Evolutionary conservation across 345 rosid species (phyloP).

Genomic region (Eucalyptus regnans): DNA sequence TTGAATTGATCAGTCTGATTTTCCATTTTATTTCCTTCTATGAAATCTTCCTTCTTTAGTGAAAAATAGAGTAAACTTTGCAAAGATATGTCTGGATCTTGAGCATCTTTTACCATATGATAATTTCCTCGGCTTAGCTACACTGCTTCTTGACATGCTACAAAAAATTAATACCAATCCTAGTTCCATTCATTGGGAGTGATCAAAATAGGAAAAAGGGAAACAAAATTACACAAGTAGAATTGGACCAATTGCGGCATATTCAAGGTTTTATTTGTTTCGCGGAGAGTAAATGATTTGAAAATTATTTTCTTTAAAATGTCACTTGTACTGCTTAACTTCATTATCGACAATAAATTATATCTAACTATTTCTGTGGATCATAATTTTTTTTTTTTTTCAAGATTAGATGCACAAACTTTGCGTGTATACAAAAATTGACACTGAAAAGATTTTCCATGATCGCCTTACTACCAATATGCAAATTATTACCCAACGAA

Average conservation of each 20-base stretch:
- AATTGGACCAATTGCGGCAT: accelerated
- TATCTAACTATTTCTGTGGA: too few relatives aligned
- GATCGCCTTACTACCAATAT: background rate
- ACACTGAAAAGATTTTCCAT: background rate
- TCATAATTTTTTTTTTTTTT: background rate
- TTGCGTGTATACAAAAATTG: background rate
- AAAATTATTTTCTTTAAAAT: too few relatives aligned
- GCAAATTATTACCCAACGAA: background rate
- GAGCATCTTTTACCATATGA: background rate
- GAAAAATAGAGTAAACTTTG: background rate
- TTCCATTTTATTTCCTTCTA: background rate
- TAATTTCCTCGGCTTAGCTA: background rate
- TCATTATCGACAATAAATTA: accelerated
- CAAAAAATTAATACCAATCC: background rate
- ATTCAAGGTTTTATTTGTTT: background rate
- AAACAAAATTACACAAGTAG: background rate
- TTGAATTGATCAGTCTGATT: background rate
- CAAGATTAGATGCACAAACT: background rate
- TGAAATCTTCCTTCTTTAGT: background rate
- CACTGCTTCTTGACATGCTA: background rate
- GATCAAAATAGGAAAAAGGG: background rate
- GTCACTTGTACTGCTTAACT: too few relatives aligned
- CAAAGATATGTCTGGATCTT: background rate
- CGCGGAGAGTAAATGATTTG: accelerated
- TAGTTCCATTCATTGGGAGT: background rate